A percentile compares a stretch with the other conserved stretches of the same genome.
Conservation (phyloP, 2,329 filamentous ascomycete species). For the Emmonsiellopsis sp. region DNA sequence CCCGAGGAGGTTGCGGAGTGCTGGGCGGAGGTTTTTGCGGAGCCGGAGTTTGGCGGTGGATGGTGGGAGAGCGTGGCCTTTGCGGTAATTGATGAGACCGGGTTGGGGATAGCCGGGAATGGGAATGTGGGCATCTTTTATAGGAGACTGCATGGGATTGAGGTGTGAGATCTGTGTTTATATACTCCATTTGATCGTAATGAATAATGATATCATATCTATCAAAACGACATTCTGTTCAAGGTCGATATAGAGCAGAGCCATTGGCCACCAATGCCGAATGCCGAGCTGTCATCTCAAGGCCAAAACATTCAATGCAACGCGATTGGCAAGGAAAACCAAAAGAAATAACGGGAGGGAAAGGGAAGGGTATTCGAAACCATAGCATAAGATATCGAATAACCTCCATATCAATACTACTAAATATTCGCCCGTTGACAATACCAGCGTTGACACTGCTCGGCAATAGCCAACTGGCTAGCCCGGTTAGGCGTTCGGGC, state of each 20-base stretch:
- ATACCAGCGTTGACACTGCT: too few species aligned
- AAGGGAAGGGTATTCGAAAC: too few species aligned
- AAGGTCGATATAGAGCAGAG: neutral
- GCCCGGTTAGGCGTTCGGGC: too few species aligned
- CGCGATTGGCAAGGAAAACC: too few species aligned
- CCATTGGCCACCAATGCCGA: neutral
- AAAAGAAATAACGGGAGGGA: too few species aligned
- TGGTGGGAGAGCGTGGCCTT: constrained; percentile 55
- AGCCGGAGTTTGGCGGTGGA: constrained; percentile 49
- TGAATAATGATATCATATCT: neutral
- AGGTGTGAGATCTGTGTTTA: neutral
- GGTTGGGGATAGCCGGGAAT: constrained; percentile 18
- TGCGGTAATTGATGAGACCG: constrained; percentile 41
- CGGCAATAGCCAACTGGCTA: too few species aligned
- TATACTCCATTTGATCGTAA: neutral
- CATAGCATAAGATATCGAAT: too few species aligned
- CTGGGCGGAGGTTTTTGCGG: constrained; percentile 49
- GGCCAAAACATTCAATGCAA: too few species aligned
- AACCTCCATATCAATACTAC: too few species aligned
- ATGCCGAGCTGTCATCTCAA: neutral
- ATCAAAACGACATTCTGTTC: neutral
- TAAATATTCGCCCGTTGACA: too few species aligned
- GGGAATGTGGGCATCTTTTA: constrained; percentile 13
- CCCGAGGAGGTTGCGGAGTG: constrained; percentile 46
- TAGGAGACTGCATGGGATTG: constrained; percentile 5